phyloP scores from a whole-genome alignment of 345 rosid genomes.

The Laguncularia racemosa region DNA sequence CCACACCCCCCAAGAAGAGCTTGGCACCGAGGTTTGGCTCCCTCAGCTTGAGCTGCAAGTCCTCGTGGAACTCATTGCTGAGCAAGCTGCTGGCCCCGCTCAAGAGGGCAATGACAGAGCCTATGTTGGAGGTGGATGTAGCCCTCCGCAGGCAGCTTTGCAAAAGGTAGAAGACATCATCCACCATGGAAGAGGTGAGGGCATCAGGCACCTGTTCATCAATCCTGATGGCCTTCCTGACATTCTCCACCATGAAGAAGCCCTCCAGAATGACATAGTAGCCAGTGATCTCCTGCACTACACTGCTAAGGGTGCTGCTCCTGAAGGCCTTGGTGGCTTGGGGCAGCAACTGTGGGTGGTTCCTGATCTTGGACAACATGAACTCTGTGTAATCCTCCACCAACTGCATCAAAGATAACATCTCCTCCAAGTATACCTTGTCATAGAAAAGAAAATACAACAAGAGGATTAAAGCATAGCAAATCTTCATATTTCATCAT shows the following conservation, averaged over 20 bases:
- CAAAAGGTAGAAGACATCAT: conserved; percentile 85
- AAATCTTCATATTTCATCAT: too few species aligned
- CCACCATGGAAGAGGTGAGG: conserved; percentile 95
- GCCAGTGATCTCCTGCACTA: conserved; percentile 79
- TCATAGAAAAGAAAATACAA: too few species aligned
- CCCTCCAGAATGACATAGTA: conserved; percentile 95
- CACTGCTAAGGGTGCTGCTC: conserved; percentile 77
- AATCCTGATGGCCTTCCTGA: conserved; percentile 84
- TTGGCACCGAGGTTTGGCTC: conserved; percentile 89
- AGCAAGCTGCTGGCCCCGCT: conserved; percentile 80
- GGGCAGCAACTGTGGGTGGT: conserved; percentile 73
- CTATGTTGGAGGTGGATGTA: conserved; percentile 76
- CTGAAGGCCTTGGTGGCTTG: conserved; percentile 85
- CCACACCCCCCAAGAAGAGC: conserved; percentile 81
- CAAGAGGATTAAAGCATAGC: too few species aligned
- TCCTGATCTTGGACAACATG: conserved; percentile 89
- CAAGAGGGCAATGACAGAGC: conserved; percentile 82
- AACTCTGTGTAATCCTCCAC: conserved; percentile 90
- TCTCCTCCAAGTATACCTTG: conserved; percentile 63
- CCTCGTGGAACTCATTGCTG: conserved; percentile 87
- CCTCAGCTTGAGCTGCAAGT: conserved; percentile 78
- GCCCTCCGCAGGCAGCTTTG: conserved; percentile 92
- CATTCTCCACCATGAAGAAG: conserved; percentile 98
- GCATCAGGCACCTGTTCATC: conserved; percentile 95
- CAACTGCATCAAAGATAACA: conserved; percentile 74